Percentiles rank a stretch among this genome's conserved stretches.
Evolutionary conservation across 805 yeast genomes (phyloP).

Genomic region (Hanseniaspora valbyensis): DNA sequence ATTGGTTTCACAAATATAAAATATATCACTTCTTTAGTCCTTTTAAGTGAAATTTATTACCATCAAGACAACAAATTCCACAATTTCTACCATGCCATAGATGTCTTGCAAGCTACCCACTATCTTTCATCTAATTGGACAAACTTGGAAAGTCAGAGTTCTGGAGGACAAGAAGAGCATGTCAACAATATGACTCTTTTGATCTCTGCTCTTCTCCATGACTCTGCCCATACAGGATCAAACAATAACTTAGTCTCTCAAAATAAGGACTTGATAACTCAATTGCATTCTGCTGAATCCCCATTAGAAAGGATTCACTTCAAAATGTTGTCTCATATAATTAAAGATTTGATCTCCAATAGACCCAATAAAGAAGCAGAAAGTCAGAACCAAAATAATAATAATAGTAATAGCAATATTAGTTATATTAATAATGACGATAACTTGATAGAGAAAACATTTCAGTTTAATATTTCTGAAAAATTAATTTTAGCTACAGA

Average conservation of each 20-base stretch:
- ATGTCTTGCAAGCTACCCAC: conserved; percentile 84
- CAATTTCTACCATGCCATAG: conserved; percentile 90
- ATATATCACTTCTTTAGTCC: conserved; percentile 36
- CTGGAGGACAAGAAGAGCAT: not conserved
- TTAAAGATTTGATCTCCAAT: conserved; percentile 17
- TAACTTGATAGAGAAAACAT: no score
- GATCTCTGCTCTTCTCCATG: conserved; percentile 82
- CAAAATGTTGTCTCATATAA: conserved; percentile 37
- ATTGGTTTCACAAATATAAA: not conserved
- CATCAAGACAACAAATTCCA: conserved; percentile 83
- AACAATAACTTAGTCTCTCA: conserved; percentile 61
- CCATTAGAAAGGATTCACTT: conserved; percentile 77
- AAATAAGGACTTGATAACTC: conserved; percentile 21
- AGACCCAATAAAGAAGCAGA: conserved; percentile 19
- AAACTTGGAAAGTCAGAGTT: not conserved
- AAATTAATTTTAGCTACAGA: conserved; percentile 66
- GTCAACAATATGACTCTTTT: conserved; percentile 39
- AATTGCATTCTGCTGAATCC: conserved; percentile 31
- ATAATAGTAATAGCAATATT: no score
- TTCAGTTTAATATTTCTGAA: conserved; percentile 18
- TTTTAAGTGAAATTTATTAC: conserved; percentile 66
- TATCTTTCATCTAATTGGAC: conserved; percentile 33
- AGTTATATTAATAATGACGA: no score
- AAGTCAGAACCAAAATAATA: conserved; percentile 8
- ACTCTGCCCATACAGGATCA: conserved; percentile 94